phyloP scores from a whole-genome alignment of 2,329 filamentous ascomycete species.

The Neofusicoccum laricinum region DNA sequence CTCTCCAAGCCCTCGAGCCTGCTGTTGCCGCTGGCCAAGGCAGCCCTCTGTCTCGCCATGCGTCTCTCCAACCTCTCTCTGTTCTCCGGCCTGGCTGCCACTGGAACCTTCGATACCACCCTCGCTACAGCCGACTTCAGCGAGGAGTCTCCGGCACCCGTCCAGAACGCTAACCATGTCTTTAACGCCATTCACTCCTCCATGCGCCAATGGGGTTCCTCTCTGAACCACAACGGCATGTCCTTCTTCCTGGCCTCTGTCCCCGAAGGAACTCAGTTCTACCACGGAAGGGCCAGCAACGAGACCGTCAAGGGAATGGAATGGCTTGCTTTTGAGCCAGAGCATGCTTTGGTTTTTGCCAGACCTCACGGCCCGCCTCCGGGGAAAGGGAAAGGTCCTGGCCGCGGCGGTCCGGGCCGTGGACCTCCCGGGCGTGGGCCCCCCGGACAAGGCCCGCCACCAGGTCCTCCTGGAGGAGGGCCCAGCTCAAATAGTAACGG shows the following conservation, averaged over 20 bases:
- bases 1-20: neutral
- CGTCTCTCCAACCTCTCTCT: constrained; percentile 5
- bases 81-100: neutral
- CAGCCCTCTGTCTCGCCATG: neutral
- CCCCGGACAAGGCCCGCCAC: constrained; percentile 18
- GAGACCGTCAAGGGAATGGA: constrained; percentile 55
- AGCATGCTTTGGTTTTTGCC: constrained; percentile 68
- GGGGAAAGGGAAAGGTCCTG: neutral
- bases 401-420: neutral
- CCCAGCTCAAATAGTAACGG: neutral
- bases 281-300: constrained; percentile 58
- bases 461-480: neutral
- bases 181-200: constrained; percentile 73
- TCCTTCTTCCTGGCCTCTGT: constrained; percentile 66
- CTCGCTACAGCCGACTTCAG: neutral
- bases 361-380: constrained; percentile 19
- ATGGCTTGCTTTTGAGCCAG: constrained; percentile 75
- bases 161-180: constrained; percentile 58
- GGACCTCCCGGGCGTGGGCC: constrained; percentile 1
- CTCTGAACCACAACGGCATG: constrained; percentile 73
- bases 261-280: constrained; percentile 62
- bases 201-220: constrained; percentile 72
- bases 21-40: neutral
- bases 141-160: neutral
- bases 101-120: neutral